Evolutionary conservation across 345 rosid genomes (phyloP), one percentile per base, ranked within the genome.

Genomic region (Populus euphratica): DNA sequence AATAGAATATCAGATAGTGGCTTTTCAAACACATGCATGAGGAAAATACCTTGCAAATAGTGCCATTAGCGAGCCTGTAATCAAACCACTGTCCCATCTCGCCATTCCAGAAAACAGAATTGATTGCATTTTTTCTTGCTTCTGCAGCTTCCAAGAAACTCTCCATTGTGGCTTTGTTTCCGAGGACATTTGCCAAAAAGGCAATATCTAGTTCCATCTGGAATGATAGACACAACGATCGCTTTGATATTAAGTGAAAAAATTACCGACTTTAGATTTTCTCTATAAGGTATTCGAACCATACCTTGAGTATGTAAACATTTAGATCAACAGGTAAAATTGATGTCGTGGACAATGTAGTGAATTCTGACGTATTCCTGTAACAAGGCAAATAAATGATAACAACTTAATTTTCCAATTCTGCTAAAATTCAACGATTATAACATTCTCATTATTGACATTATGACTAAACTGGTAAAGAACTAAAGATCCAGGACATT

Each of bases 161-260:
- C 74, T 84, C 79, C 25, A 85, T 78, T 43, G 87, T 79, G 12
- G 65, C 68, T 69, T 85, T 63, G 52, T 91, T 85, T 27, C 95
- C 94, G 23, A 79, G 50, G 75, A 81, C 80, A 78, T 88, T 83
- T 80, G 94, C 95, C 56, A 94, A 85, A 78, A 79, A 91, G 12
- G 92, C 87, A 77, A 96, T 86, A 83, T 92, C 93, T 68, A 87
- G 91, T 82, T 96, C 99, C 99, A 92, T 92, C 99, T 96, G 81
- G 36, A 77, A 74, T 82, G 62, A 63, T 73, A 67, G 69, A 56
- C 69, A 70, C 1, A 67, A 56, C 18, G 63, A 16, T 12, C 50
- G 39, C 72, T 25, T 20, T 76, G 70, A 67, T 17, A 66, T 61
- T 18, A 73, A 47, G 69, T 52, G 74, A 65, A 38, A 21, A 43